phyloP scores from a whole-genome alignment of 495 filamentous ascomycete genomes.

The Lindgomyces ingoldianus region DNA sequence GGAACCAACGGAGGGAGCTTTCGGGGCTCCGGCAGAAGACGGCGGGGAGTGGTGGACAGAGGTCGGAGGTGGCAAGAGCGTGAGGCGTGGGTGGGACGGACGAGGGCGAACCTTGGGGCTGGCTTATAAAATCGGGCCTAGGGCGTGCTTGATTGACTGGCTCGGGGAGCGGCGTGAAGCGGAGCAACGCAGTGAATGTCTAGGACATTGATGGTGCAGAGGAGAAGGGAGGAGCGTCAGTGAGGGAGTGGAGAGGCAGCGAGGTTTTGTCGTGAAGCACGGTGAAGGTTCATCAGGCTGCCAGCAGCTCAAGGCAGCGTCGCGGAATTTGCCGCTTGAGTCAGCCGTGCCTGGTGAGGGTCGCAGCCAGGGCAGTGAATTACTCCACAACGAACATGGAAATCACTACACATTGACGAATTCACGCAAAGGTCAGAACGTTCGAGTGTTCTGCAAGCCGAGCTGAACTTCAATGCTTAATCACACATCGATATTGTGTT shows the following conservation, averaged over 20 bases:
- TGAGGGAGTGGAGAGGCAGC: not conserved
- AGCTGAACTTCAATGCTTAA: too few relatives aligned
- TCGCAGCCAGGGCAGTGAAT: not conserved
- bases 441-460: too few relatives aligned
- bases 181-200: not conserved
- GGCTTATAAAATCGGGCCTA: not conserved
- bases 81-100: not conserved
- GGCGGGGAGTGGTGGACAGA: not conserved
- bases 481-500: too few relatives aligned
- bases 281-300: not conserved
- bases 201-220: not conserved
- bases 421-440: not conserved
- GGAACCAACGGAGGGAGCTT: slow-evolving; percentile 4
- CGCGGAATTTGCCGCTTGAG: not conserved
- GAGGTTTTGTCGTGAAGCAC: not conserved
- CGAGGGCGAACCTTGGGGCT: not conserved
- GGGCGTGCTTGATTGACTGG: too few relatives aligned
- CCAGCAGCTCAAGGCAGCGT: not conserved
- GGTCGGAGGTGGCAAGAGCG: not conserved
- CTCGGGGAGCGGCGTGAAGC: too few relatives aligned
- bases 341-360: not conserved
- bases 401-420: not conserved
- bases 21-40: not conserved
- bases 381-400: not conserved
- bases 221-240: not conserved